Evolutionary conservation across 345 rosid genomes (phyloP).

Genomic region (Fremontodendron californicum): DNA sequence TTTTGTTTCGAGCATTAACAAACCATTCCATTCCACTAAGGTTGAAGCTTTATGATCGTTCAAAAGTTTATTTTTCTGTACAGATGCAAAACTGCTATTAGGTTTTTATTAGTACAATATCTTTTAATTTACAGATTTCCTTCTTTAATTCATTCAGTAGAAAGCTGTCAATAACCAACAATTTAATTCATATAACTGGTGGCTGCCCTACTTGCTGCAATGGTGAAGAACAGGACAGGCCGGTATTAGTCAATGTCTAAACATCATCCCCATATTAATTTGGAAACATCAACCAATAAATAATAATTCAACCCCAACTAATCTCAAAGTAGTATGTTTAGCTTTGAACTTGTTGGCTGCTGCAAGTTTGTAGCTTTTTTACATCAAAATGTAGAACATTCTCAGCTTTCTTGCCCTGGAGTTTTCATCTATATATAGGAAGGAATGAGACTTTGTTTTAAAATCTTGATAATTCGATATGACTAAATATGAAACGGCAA

Average conservation of each 20-base stretch:
- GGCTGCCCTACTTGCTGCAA: not conserved
- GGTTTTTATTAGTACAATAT: no score
- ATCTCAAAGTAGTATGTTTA: not conserved
- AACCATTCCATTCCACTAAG: no score
- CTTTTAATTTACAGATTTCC: not conserved
- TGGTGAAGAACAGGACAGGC: not conserved
- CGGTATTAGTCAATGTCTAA: not conserved
- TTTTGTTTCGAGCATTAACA: no score
- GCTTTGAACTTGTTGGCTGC: not conserved
- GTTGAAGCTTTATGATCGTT: not conserved
- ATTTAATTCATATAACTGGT: not conserved
- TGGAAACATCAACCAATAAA: not conserved
- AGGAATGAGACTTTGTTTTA: no score
- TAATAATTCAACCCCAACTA: conserved; percentile 7
- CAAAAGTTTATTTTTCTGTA: no score
- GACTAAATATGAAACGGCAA: no score
- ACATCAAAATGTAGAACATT: not conserved
- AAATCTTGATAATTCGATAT: no score
- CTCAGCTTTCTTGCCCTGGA: not conserved
- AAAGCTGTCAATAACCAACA: not conserved
- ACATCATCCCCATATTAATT: not conserved
- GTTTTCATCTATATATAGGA: no score
- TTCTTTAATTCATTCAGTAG: not conserved
- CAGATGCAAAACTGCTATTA: no score
- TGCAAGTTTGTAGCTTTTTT: not conserved